phyloP scores from a whole-genome alignment of 805 yeast species.

The Debaryomyces prosopidis region DNA sequence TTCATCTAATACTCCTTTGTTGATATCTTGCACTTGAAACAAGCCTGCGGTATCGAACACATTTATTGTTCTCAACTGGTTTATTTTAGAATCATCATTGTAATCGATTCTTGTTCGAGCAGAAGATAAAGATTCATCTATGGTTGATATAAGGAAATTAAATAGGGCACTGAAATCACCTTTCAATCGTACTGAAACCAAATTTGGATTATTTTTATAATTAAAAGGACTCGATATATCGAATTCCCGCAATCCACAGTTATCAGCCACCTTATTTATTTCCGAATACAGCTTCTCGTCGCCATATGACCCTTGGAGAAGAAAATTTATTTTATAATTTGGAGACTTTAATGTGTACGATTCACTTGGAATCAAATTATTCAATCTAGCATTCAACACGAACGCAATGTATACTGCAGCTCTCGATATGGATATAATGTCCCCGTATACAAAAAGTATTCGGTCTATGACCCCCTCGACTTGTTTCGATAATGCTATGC shows the following conservation, averaged over 20 bases:
- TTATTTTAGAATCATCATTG: conserved; percentile 14
- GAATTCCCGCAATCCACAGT: conserved; percentile 4
- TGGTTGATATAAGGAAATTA: conserved; percentile 10
- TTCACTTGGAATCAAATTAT: conserved; percentile 21
- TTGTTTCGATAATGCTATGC: conserved; percentile 20
- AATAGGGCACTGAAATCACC: conserved; percentile 23
- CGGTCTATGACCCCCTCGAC: conserved; percentile 30
- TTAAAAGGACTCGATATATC: conserved; percentile 8
- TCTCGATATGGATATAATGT: conserved; percentile 16
- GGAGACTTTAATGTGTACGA: conserved; percentile 32
- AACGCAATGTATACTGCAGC: conserved; percentile 28
- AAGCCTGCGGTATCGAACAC: conserved; percentile 18
- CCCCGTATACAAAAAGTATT: conserved; percentile 31
- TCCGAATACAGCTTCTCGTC: not conserved
- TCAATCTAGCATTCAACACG: conserved; percentile 23
- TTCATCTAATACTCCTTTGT: conserved; percentile 9
- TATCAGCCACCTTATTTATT: not conserved
- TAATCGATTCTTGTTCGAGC: conserved; percentile 4
- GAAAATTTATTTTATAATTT: conserved; percentile 21
- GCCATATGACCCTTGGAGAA: conserved; percentile 4
- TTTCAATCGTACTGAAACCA: conserved; percentile 9
- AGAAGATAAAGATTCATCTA: not conserved
- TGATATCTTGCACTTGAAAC: conserved; percentile 13
- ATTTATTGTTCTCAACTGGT: conserved; percentile 14
- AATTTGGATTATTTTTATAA: conserved; percentile 5